These are phyloP conservation scores for Pleurotus djamor DNA, from an alignment of 768 basidiomycete species.

Conservation along the genomic window DNA sequence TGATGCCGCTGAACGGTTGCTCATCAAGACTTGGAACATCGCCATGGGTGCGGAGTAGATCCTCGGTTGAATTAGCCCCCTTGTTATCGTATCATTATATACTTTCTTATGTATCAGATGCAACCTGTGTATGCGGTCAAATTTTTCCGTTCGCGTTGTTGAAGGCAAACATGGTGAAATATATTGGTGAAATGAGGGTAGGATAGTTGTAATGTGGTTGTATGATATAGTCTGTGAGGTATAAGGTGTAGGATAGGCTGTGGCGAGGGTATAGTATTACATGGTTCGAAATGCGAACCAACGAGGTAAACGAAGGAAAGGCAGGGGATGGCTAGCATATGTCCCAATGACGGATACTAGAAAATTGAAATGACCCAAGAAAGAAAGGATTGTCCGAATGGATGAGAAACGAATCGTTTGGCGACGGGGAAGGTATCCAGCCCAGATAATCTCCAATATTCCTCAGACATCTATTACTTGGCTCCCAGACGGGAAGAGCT, in stretches of 20 bases:
- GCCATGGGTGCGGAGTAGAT: conserved; percentile 43
- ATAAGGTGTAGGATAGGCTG: neutral
- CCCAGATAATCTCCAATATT: neutral
- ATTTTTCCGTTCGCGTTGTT: neutral
- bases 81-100: neutral
- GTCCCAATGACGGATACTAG: neutral
- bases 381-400: neutral
- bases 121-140: neutral
- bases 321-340: conserved; percentile 3
- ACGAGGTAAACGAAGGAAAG: neutral
- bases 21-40: conserved; percentile 71
- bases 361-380: neutral
- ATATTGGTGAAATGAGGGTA: neutral
- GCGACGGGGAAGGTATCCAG: conserved; percentile 3
- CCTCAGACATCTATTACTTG: conserved; percentile 5
- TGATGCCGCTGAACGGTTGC: conserved; percentile 54
- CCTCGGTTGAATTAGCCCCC: conserved; percentile 31
- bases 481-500: neutral
- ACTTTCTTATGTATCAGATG: no score
- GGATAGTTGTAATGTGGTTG: neutral
- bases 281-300: neutral
- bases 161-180: neutral
- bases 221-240: neutral
- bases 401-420: neutral
- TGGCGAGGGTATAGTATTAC: neutral